Percentiles rank a stretch among this genome's conserved stretches.
Evolutionary conservation across 495 filamentous ascomycete species (phyloP).

Genomic region (Neurospora tetrasperma): DNA sequence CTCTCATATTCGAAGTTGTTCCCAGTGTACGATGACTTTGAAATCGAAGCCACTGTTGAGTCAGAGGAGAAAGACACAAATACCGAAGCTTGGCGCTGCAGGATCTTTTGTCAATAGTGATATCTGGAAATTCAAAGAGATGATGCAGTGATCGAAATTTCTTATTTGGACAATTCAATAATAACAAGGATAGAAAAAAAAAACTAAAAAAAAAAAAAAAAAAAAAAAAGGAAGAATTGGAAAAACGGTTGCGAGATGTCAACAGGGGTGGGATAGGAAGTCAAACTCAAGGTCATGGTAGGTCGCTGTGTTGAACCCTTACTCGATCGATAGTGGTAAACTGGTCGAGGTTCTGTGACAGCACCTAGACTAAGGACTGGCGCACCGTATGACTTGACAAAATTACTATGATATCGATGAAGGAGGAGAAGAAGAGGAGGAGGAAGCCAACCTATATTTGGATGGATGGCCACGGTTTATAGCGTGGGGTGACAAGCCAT

Average conservation of each 20-base stretch:
- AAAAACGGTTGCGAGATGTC: background rate
- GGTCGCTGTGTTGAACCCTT: background rate
- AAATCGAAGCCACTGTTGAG: background rate
- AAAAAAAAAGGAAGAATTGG: background rate
- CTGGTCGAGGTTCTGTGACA: background rate
- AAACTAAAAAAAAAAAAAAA: background rate
- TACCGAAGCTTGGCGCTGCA: background rate
- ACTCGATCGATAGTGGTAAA: background rate
- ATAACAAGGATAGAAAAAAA: background rate
- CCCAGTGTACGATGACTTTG: background rate
- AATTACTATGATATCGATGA: background rate
- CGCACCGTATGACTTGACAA: background rate
- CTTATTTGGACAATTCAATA: too few species aligned
- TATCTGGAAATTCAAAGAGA: background rate
- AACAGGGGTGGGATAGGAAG: background rate
- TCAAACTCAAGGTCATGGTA: background rate
- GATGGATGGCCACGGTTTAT: background rate
- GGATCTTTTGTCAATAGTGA: background rate
- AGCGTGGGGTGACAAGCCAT: background rate
- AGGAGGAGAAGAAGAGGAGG: too few species aligned
- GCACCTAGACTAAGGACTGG: background rate
- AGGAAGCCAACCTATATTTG: too few species aligned
- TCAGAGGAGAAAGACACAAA: background rate
- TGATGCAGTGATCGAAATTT: background rate
- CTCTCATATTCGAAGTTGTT: background rate